These are phyloP conservation scores for Lentinula novae-zelandiae DNA, from an alignment of 1,284 basidiomycete species.

Conservation along the genomic window DNA sequence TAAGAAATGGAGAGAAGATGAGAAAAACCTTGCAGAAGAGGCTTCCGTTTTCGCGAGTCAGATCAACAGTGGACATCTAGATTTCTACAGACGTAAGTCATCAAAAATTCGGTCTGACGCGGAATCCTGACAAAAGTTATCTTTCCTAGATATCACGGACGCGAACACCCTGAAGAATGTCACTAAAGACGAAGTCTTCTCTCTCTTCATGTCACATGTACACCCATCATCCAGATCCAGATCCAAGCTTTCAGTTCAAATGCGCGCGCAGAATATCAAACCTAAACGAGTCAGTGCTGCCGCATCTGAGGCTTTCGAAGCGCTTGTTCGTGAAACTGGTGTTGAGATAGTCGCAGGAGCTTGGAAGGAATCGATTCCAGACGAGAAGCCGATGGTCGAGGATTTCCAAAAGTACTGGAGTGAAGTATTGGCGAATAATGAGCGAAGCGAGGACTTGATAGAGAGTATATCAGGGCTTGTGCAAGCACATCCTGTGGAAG, in stretches of 20 bases:
- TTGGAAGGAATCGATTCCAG: constrained; percentile 53
- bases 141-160: constrained; percentile 57
- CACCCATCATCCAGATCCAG: constrained; percentile 70
- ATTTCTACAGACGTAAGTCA: constrained; percentile 56
- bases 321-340: constrained; percentile 47
- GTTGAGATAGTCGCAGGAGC: constrained; percentile 53
- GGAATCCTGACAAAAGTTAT: not conserved
- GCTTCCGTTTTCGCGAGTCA: constrained; percentile 70
- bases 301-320: constrained; percentile 65
- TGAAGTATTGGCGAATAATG: constrained; percentile 27
- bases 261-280: constrained; percentile 65
- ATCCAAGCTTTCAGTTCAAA: constrained; percentile 80
- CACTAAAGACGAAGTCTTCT: constrained; percentile 77
- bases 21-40: constrained; percentile 74
- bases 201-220: constrained; percentile 68
- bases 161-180: constrained; percentile 59
- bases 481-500: constrained; percentile 47
- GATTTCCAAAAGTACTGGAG: constrained; percentile 44
- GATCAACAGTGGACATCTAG: constrained; percentile 73
- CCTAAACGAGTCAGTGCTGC: constrained; percentile 60
- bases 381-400: constrained; percentile 34
- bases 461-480: constrained; percentile 50
- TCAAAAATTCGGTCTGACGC: constrained; percentile 1
- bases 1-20: constrained; percentile 48
- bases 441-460: constrained; percentile 38